A percentile compares a stretch with the other conserved stretches of the same genome.
Evolutionary conservation across 2,329 filamentous ascomycete genomes (phyloP).

Genomic region (Colletotrichum magnum): DNA sequence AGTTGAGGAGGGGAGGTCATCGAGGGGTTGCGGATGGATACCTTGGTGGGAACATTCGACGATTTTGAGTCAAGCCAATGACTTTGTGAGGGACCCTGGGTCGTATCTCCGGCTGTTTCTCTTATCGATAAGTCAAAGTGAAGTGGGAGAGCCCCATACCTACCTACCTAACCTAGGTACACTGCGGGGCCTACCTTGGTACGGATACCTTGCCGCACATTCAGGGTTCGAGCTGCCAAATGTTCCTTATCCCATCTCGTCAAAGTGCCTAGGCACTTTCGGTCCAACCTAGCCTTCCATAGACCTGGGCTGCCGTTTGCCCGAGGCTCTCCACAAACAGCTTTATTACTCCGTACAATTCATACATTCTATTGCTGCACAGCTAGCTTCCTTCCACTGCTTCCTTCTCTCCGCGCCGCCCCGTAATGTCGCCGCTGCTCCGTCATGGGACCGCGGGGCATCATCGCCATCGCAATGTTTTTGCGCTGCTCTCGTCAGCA

Average conservation of each 20-base stretch:
- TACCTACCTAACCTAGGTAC: slow-evolving; percentile 1
- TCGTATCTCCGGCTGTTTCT: slow-evolving; percentile 30
- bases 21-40: slow-evolving; percentile 29
- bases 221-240: too few relatives aligned
- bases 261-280: background rate
- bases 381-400: background rate
- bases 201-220: too few relatives aligned
- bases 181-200: background rate
- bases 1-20: slow-evolving; percentile 33
- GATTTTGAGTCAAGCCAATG: slow-evolving; percentile 26
- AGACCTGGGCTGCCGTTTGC: slow-evolving; percentile 22
- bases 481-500: slow-evolving; percentile 7
- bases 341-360: background rate
- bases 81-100: slow-evolving; percentile 12
- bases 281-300: too few relatives aligned
- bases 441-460: background rate
- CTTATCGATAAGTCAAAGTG: slow-evolving; percentile 28
- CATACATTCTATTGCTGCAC: too few relatives aligned
- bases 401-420: too few relatives aligned
- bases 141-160: background rate
- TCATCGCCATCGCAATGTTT: background rate
- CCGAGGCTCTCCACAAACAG: slow-evolving; percentile 29
- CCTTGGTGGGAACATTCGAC: slow-evolving; percentile 24
- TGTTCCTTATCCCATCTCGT: too few relatives aligned
- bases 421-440: too few relatives aligned